Base-by-base conservation (phyloP, 768 basidiomycete species). In the Termitomyces sp. region DNA sequence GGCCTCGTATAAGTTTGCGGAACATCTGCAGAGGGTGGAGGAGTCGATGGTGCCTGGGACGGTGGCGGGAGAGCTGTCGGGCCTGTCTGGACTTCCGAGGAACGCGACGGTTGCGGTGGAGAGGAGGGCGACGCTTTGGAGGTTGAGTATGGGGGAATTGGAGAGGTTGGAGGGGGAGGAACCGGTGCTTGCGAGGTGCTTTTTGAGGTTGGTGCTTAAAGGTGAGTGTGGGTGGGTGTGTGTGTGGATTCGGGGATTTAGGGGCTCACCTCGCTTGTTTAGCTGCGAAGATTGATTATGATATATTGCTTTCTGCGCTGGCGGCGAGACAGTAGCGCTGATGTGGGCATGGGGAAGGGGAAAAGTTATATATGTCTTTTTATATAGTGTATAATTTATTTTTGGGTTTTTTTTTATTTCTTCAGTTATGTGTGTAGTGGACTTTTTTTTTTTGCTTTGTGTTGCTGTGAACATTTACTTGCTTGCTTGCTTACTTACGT, bases 21-120 rank as follows among this genome's bases (percentile, higher is more conserved):
- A 86, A 53, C 84, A 90, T 65, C 76, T 83, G 6, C 82, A 83
- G 31, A 71, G 74, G 5, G 86, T 94, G 53, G 88, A 91, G 68
- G 94, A 96, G 75, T 92, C 90, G 2, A 96, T 96, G 94, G 92
- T 96, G 0, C 86, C 93, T 4, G 96, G 95, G 2, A 94, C 94
- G 0, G 76, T 98, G 2, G 93, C 96, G 10, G 96, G 96, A 0
- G 96, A 98, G 73, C 73, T 99, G 56, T 88, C 92, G 0, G 91
- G 90, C 42, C 76, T 99, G 12, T 87, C 94, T 9, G 86, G 86
- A 25, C 79, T 88, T 20, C 81, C 86, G 17, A 81, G 96, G 52
- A 98, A 97, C 70, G 90, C 95, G 31, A 92, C 89, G 4, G 92
- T 92, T 40, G 77, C 88, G 0, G 92, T 90, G 3, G 96, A 98